Evolutionary conservation across 1,284 basidiomycete genomes (phyloP).

Genomic region (Cryptococcus hybrid): DNA sequence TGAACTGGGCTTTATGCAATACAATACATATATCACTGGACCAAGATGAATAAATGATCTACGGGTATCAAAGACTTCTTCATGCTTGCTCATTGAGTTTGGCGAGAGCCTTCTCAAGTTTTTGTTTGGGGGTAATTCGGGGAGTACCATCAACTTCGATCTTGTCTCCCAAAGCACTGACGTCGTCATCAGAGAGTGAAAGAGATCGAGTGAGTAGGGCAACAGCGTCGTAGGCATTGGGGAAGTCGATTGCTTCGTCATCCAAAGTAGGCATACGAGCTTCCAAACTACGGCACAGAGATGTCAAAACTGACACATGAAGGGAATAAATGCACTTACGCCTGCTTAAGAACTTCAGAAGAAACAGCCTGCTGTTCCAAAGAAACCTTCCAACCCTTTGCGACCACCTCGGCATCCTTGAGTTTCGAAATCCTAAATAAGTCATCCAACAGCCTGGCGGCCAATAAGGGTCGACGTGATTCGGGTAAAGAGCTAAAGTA

Average conservation of each 20-base stretch:
- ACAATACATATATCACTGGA: background rate
- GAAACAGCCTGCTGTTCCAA: conserved; percentile 58
- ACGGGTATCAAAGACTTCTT: no score
- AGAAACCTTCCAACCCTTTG: conserved; percentile 55
- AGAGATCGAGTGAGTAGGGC: conserved; percentile 70
- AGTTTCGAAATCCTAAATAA: conserved; percentile 84
- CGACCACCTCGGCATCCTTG: conserved; percentile 73
- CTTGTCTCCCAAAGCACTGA: conserved; percentile 56
- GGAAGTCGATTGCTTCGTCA: conserved; percentile 84
- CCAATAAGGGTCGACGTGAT: conserved; percentile 58
- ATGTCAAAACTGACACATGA: background rate
- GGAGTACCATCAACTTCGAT: conserved; percentile 44
- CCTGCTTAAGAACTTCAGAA: conserved; percentile 59
- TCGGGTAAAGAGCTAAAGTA: conserved; percentile 63
- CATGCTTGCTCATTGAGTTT: conserved; percentile 36
- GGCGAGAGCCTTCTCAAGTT: conserved; percentile 39
- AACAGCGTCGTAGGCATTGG: conserved; percentile 75
- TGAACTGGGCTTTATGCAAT: background rate
- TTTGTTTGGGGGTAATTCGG: conserved; percentile 41
- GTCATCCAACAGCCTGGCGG: conserved; percentile 79
- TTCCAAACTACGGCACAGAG: conserved; percentile 56
- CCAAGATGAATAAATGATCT: background rate
- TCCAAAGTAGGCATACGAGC: conserved; percentile 72
- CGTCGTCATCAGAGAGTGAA: conserved; percentile 55
- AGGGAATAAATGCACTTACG: conserved; percentile 36